A percentile compares a stretch with the other conserved stretches of the same genome.
These are phyloP conservation scores for Tetrahymena malaccensis DNA, from an alignment of 73 alveolate species.

Conservation along the genomic window DNA sequence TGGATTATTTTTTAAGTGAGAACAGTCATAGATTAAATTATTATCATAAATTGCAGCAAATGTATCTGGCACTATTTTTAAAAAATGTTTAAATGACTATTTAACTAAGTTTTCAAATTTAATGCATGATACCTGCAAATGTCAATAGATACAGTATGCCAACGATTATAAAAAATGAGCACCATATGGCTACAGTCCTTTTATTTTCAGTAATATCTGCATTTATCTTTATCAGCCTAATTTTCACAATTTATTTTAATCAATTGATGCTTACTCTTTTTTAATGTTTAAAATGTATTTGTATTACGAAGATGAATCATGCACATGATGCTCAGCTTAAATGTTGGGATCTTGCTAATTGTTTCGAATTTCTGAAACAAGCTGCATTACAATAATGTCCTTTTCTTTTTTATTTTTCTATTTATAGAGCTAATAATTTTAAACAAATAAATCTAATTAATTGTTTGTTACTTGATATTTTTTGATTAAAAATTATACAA, in stretches of 20 bases:
- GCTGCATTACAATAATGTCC: not conserved
- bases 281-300: not conserved
- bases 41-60: not conserved
- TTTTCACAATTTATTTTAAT: not conserved
- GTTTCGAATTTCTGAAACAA: not conserved
- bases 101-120: not conserved
- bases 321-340: not conserved
- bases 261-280: not conserved
- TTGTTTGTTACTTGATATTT: too few species aligned
- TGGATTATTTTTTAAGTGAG: not conserved
- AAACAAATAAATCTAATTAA: not conserved
- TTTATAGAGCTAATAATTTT: not conserved
- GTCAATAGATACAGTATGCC: not conserved
- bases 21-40: not conserved
- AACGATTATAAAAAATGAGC: not conserved
- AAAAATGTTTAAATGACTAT: not conserved
- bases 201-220: not conserved
- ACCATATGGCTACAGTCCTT: not conserved
- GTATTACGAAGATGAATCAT: not conserved
- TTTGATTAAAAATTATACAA: not conserved
- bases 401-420: not conserved
- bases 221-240: not conserved
- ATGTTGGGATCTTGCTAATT: not conserved
- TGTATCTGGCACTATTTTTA: not conserved
- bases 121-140: not conserved